Percentiles rank a stretch among this genome's conserved stretches.
These are phyloP conservation scores for Chlamydomonas sp. DNA, from an alignment of 139 green algal species.

Conservation along the genomic window DNA sequence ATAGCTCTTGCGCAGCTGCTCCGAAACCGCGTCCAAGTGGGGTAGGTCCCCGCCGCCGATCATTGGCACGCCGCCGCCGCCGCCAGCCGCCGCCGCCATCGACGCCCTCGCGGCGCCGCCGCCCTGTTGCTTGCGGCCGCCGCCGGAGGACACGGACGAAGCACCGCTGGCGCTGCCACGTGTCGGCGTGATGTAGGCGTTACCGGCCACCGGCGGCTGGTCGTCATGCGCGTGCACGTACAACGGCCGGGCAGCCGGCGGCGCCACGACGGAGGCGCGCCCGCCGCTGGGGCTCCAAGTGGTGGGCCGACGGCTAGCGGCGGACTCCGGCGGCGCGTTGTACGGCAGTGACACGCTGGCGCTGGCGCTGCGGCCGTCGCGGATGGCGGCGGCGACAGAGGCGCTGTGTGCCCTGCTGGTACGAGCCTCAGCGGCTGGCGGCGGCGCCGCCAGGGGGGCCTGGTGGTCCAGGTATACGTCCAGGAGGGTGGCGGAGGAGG, in stretches of 20 bases:
- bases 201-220: too few relatives aligned
- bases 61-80: not conserved
- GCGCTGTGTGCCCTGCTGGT: not conserved
- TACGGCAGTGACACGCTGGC: too few relatives aligned
- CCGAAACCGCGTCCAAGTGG: not conserved
- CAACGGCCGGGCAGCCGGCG: too few relatives aligned
- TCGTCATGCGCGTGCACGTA: too few relatives aligned
- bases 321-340: too few relatives aligned
- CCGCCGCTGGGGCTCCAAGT: too few relatives aligned
- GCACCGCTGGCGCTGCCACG: too few relatives aligned
- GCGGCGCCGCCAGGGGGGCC: not conserved
- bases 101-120: not conserved
- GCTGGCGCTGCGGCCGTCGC: not conserved
- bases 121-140: not conserved
- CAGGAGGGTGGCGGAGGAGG: not conserved
- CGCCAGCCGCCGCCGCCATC: not conserved
- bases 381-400: not conserved
- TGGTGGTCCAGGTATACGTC: conserved; percentile 23
- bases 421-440: not conserved
- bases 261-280: too few relatives aligned
- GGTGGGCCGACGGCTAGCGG: too few relatives aligned
- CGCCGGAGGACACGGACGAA: too few relatives aligned
- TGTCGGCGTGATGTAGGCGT: too few relatives aligned
- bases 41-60: not conserved
- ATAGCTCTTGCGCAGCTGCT: not conserved